phyloP scores from a whole-genome alignment of 192 early-diverging fungal species.

The Coemansia sp. region DNA sequence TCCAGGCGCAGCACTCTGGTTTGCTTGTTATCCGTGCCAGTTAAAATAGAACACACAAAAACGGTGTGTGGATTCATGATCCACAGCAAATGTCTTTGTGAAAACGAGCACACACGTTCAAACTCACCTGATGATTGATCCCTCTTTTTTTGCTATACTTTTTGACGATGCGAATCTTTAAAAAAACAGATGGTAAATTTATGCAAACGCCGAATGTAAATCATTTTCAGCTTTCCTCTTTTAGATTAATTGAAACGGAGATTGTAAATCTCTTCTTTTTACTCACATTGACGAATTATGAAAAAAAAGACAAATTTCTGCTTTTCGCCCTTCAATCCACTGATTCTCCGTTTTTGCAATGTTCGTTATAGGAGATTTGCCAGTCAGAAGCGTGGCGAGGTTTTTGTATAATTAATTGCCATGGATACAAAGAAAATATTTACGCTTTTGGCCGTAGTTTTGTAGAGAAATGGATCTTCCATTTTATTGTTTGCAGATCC shows the following conservation, averaged over 20 bases:
- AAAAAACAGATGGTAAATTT: neutral
- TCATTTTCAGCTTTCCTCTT: neutral
- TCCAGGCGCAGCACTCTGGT: too few relatives aligned
- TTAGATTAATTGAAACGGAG: neutral
- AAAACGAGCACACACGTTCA: neutral
- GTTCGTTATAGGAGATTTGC: too few relatives aligned
- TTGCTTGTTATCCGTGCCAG: too few relatives aligned
- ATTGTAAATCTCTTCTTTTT: neutral
- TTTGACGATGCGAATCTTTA: neutral
- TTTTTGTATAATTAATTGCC: too few relatives aligned
- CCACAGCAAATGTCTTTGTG: slow-evolving; percentile 2
- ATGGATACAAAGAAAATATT: neutral
- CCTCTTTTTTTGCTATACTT: neutral
- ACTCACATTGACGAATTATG: neutral
- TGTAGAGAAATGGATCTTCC: neutral
- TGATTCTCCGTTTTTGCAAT: too few relatives aligned
- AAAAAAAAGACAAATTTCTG: neutral
- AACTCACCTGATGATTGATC: too few relatives aligned
- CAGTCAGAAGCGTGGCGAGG: too few relatives aligned
- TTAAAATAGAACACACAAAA: neutral
- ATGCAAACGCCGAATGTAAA: neutral
- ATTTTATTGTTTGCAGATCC: neutral
- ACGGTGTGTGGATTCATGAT: too few relatives aligned
- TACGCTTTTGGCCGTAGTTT: neutral
- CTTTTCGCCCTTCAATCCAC: neutral